Evolutionary conservation across 441 rosid genomes (phyloP).

Genomic region (Euphorbia celastroides): DNA sequence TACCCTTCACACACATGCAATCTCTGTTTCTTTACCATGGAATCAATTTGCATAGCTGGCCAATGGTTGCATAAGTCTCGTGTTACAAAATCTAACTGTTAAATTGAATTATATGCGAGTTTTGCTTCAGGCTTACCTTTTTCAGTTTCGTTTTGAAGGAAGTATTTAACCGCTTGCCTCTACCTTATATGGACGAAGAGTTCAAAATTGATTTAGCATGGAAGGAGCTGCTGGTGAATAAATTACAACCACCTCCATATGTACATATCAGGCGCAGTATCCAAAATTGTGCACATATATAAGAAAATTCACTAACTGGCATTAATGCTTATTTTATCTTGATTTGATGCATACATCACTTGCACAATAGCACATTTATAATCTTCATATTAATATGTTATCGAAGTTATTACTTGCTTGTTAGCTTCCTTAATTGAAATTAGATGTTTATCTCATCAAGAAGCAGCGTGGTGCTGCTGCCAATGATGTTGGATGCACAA

Average conservation of each 20-base stretch:
- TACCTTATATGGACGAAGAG: slow-evolving; percentile 81
- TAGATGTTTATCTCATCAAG: slow-evolving; percentile 84
- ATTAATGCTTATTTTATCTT: background rate
- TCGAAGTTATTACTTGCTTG: background rate
- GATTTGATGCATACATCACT: background rate
- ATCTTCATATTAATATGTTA: background rate
- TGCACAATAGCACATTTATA: background rate
- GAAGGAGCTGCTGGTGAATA: slow-evolving; percentile 48
- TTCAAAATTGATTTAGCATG: slow-evolving; percentile 70
- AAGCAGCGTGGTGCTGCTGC: slow-evolving; percentile 66
- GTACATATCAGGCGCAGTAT: slow-evolving; percentile 95
- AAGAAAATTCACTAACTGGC: background rate
- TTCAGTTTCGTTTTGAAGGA: slow-evolving; percentile 41
- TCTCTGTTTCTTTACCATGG: background rate
- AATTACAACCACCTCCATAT: slow-evolving; percentile 76
- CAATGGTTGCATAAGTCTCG: background rate
- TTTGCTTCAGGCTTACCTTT: slow-evolving; percentile 15
- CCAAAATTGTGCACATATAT: slow-evolving; percentile 28
- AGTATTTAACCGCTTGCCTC: slow-evolving; percentile 69
- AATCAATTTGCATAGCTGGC: background rate
- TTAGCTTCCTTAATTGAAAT: slow-evolving; percentile 38
- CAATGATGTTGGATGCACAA: slow-evolving; percentile 77
- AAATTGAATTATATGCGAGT: background rate
- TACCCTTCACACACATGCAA: background rate
- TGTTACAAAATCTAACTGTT: background rate